These are phyloP conservation scores for Tetrahymena borealis DNA, from an alignment of 73 alveolate genomes.

Conservation along the genomic window DNA sequence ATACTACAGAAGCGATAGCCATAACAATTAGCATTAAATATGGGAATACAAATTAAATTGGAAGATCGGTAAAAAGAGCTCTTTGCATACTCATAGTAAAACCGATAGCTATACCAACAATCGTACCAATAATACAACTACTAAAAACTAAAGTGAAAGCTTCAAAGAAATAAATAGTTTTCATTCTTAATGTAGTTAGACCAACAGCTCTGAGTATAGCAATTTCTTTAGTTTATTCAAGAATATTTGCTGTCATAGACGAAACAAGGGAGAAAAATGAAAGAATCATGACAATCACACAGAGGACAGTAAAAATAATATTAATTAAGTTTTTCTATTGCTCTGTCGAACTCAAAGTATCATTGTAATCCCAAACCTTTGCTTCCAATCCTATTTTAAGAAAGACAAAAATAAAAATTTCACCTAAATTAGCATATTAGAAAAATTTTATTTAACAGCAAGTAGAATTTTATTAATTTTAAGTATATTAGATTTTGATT, in stretches of 20 bases:
- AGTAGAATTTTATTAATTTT: neutral
- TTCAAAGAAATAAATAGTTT: neutral
- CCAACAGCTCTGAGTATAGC: conserved; percentile 79
- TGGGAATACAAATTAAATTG: neutral
- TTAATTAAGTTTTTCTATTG: conserved; percentile 47
- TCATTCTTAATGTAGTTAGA: neutral
- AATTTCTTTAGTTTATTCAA: conserved; percentile 90
- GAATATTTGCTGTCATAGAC: conserved; percentile 93
- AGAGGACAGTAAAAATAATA: conserved; percentile 69
- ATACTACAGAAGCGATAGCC: neutral
- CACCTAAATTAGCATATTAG: neutral
- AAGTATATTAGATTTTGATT: too few relatives aligned
- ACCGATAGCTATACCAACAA: neutral
- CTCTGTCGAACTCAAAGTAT: conserved; percentile 45
- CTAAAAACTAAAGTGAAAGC: neutral
- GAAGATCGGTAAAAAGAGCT: neutral
- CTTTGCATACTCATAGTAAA: neutral
- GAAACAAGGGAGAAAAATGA: conserved; percentile 91
- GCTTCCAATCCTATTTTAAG: conserved; percentile 5
- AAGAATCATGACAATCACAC: conserved; percentile 80
- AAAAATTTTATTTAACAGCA: neutral
- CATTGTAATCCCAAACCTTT: conserved; percentile 36
- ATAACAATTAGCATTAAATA: neutral
- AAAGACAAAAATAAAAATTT: neutral
- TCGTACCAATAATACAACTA: neutral